A percentile compares a stretch with the other conserved stretches of the same genome.
These are phyloP conservation scores for Ophiostoma angusticollis DNA, from an alignment of 2,329 filamentous ascomycete genomes.

Conservation along the genomic window DNA sequence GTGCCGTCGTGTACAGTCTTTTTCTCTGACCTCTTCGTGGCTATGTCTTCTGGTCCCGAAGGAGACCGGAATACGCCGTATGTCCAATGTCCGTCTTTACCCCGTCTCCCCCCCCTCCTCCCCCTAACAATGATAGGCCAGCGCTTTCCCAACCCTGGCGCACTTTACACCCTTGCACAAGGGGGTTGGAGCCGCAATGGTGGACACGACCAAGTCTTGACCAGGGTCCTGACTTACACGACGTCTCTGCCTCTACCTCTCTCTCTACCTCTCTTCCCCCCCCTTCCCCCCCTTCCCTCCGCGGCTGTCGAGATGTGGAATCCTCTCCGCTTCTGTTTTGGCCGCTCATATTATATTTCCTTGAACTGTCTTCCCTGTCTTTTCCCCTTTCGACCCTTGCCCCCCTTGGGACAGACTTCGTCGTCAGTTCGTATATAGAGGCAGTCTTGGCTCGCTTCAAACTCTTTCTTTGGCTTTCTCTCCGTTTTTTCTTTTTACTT, in stretches of 20 bases:
- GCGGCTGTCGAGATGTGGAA: not conserved
- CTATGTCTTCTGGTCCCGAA: too few species aligned
- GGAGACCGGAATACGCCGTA: too few species aligned
- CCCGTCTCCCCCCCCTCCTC: not conserved
- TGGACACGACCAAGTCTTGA: not conserved
- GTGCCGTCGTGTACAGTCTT: too few species aligned
- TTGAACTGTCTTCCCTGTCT: too few species aligned
- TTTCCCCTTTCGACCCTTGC: not conserved
- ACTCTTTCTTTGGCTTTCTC: conserved; percentile 1
- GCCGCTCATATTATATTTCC: too few species aligned
- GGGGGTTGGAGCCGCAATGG: too few species aligned
- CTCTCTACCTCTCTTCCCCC: not conserved
- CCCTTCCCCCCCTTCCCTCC: not conserved
- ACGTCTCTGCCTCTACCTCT: too few species aligned
- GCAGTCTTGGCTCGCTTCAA: conserved; percentile 5
- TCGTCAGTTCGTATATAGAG: conserved; percentile 7
- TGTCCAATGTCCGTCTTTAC: not conserved
- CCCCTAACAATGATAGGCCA: conserved; percentile 3
- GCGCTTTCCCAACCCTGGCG: conserved; percentile 1
- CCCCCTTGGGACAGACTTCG: too few species aligned
- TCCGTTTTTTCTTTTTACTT: not conserved
- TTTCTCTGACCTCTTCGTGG: too few species aligned
- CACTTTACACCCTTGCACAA: too few species aligned
- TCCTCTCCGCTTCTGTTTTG: too few species aligned
- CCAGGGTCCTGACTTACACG: not conserved